Base-by-base conservation (phyloP, 306 rosid genomes). In the Cercis canadensis region DNA sequence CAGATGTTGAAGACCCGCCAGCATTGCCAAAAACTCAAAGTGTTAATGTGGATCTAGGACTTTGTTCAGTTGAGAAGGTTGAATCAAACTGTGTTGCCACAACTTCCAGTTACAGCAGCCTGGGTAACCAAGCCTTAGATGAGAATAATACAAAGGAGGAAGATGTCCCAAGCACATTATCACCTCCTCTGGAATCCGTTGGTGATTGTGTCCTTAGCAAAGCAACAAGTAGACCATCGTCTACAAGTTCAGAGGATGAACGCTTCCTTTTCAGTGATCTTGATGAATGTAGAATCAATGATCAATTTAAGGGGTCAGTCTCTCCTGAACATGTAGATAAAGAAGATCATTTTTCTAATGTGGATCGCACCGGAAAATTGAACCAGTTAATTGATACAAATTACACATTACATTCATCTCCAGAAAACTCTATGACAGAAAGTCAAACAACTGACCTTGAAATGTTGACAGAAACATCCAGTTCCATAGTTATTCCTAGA, bases 231-330 rank as follows among this genome's bases (percentile, higher is more conserved):
- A 74, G 45, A 65, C 55, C 76, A 50, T 61, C 67, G 61, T 75
- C 79, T 8, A 36, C 67, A 52, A 65, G 74, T 80, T 71, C 62
- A 68, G 87, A 78, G 63, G 96, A 89, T 36, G 81, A 81, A 57
- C 79, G 70, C 68, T 86, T 95, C 57, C 64, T 68, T 72, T 89
- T 86, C 57, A 67, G 90, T 65, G 90, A 87, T 75, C 69, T 80
- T 76, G 97, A 90, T 3, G 92, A 85, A 62, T 19, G 59, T 40
- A 75, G 41, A 75, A 68, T 32, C 62, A 70, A 63, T 67, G 62
- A 69, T 74, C 80, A 53, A 76, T 37, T 31, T 29, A 49, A 57
- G 57, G 75, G 75, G 59, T 80, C 91, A 55, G 62, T 29, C 63
- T 73, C 84, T 55, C 74, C 65, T 41, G 71, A 57, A 47, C 21